Conservation (phyloP, 2,329 filamentous ascomycete species). For the Colletotrichum kahawae region DNA sequence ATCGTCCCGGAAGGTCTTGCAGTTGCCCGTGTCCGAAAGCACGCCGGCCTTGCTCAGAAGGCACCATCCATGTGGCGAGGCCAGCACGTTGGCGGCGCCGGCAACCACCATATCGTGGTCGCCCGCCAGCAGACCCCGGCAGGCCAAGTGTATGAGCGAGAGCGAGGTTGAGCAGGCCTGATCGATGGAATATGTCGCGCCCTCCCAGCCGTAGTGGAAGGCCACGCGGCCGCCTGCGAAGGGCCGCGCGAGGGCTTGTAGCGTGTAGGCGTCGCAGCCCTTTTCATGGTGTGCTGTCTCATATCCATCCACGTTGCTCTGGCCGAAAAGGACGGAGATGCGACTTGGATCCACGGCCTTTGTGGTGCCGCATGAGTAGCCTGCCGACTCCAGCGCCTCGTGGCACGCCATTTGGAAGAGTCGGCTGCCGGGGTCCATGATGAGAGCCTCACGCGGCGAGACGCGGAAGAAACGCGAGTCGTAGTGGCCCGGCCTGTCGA, state of each 20-base stretch:
- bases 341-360: constrained; percentile 29
- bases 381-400: constrained; percentile 31
- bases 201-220: constrained; percentile 24
- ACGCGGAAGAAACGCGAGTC: constrained; percentile 46
- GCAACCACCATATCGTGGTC: constrained; percentile 39
- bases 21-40: constrained; percentile 33
- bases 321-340: background rate
- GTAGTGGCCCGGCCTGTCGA: constrained; percentile 30
- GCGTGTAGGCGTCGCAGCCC: background rate
- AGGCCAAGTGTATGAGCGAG: constrained; percentile 39
- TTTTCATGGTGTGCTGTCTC: background rate
- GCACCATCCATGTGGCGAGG: background rate
- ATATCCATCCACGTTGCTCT: background rate
- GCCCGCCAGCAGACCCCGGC: constrained; percentile 29
- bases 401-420: constrained; percentile 36
- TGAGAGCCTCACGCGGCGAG: constrained; percentile 27
- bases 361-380: constrained; percentile 26
- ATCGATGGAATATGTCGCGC: constrained; percentile 37
- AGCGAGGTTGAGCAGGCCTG: constrained; percentile 41
- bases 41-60: constrained; percentile 27
- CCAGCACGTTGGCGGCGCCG: constrained; percentile 44
- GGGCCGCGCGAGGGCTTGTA: background rate
- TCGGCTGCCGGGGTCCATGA: constrained; percentile 37
- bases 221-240: background rate
- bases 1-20: constrained; percentile 34